Percentiles rank a stretch among this genome's conserved stretches.
These are phyloP conservation scores for Fusarium sp. DNA, from an alignment of 2,329 filamentous ascomycete genomes.

Conservation along the genomic window DNA sequence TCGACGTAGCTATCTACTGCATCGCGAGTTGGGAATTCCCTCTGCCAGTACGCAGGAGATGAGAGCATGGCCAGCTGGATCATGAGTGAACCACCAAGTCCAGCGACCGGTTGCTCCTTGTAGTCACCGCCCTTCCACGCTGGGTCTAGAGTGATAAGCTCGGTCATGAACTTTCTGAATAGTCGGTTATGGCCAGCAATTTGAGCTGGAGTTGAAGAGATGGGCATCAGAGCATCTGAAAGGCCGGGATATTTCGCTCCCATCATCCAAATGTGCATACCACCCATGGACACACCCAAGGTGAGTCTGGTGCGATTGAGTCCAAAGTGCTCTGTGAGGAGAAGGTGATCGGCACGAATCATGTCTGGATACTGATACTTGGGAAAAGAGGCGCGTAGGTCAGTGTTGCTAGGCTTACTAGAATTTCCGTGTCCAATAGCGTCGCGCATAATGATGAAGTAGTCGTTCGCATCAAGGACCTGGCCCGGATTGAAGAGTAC, in stretches of 20 bases:
- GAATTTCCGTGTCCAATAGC: conserved; percentile 34
- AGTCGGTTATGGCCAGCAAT: conserved; percentile 27
- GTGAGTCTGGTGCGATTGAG: conserved; percentile 13
- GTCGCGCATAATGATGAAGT: conserved; percentile 38
- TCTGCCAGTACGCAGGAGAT: conserved; percentile 26
- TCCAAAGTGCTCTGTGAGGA: conserved; percentile 20
- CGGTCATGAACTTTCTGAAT: conserved; percentile 31
- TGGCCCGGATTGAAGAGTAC: conserved; percentile 24
- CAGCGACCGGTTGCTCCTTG: neutral
- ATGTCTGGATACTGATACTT: conserved; percentile 33
- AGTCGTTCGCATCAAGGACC: conserved; percentile 9
- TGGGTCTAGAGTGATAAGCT: conserved; percentile 27
- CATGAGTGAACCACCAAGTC: conserved; percentile 16
- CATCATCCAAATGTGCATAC: conserved; percentile 37
- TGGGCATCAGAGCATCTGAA: conserved; percentile 30
- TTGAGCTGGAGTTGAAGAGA: conserved; percentile 18
- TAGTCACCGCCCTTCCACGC: conserved; percentile 23
- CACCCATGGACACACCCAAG: conserved; percentile 32
- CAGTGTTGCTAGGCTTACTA: conserved; percentile 29
- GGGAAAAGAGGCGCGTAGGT: conserved; percentile 9
- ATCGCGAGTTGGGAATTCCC: conserved; percentile 7
- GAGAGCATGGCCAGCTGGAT: conserved; percentile 31
- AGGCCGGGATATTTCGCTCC: conserved; percentile 7
- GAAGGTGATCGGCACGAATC: conserved; percentile 5
- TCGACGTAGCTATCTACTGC: conserved; percentile 21